Evolutionary conservation across 495 filamentous ascomycete genomes (phyloP).

Genomic region (Penicillium samsonianum): DNA sequence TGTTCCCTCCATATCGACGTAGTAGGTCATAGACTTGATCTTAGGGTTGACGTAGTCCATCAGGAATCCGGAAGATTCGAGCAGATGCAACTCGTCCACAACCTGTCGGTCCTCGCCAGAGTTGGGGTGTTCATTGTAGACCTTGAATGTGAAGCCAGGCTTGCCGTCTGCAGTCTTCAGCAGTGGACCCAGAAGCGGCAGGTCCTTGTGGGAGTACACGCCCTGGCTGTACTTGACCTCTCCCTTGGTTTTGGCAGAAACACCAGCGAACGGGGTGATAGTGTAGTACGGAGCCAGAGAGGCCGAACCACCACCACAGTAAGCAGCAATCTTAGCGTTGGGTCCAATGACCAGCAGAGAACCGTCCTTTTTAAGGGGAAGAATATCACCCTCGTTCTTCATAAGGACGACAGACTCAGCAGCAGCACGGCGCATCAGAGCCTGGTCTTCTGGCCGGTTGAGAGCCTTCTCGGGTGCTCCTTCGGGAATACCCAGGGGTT

Average conservation of each 20-base stretch:
- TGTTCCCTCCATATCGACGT: constrained; percentile 61
- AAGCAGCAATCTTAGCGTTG: constrained; percentile 74
- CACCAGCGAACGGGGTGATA: constrained; percentile 66
- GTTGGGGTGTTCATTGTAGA: constrained; percentile 57
- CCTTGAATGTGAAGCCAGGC: constrained; percentile 58
- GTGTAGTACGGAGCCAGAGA: constrained; percentile 79
- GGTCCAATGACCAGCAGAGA: constrained; percentile 77
- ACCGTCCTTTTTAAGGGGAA: constrained; percentile 65
- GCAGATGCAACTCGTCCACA: constrained; percentile 57
- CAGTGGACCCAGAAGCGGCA: constrained; percentile 55
- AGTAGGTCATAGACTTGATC: constrained; percentile 55
- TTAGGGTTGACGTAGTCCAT: constrained; percentile 65
- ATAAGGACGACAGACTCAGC: constrained; percentile 74
- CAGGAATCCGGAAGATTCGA: constrained; percentile 56
- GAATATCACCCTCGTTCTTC: constrained; percentile 67
- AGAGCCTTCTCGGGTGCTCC: constrained; percentile 62
- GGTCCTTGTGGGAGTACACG: constrained; percentile 60
- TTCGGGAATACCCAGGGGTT: constrained; percentile 60
- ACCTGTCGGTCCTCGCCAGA: constrained; percentile 43
- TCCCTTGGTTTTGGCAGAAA: constrained; percentile 54
- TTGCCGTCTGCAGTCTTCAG: constrained; percentile 51
- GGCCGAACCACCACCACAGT: constrained; percentile 80
- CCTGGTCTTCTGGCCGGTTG: constrained; percentile 64
- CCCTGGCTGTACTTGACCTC: constrained; percentile 51
- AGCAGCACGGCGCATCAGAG: constrained; percentile 65